These are phyloP conservation scores for Linnemannia elongata DNA, from an alignment of 192 early-diverging fungal genomes.

Conservation along the genomic window DNA sequence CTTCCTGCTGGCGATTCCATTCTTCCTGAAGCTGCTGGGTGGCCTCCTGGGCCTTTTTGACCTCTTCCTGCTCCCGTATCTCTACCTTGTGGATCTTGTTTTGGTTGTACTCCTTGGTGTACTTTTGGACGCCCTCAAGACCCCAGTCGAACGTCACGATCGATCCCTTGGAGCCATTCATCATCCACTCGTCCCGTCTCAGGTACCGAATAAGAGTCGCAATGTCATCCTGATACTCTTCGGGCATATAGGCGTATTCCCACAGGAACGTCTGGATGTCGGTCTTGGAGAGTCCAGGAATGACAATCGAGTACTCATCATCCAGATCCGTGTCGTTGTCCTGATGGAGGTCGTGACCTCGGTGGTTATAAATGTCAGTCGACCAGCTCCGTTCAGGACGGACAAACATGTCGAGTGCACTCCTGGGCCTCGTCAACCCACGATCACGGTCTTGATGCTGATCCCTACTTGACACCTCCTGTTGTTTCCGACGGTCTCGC, in stretches of 20 bases:
- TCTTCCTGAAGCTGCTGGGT: conserved; percentile 35
- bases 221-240: conserved; percentile 51
- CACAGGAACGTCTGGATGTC: conserved; percentile 54
- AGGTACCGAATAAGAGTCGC: conserved; percentile 51
- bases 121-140: conserved; percentile 52
- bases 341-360: background rate
- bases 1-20: conserved; percentile 42
- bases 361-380: conserved; percentile 24
- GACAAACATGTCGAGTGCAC: background rate
- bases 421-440: background rate
- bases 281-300: conserved; percentile 44
- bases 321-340: conserved; percentile 43
- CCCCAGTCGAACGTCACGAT: conserved; percentile 45
- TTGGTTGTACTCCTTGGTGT: conserved; percentile 42
- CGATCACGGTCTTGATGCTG: background rate
- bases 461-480: background rate
- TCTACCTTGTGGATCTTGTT: conserved; percentile 43
- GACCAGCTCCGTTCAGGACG: background rate
- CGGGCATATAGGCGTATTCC: conserved; percentile 50
- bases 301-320: conserved; percentile 44
- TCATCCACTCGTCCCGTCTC: conserved; percentile 48
- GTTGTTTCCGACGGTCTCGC: conserved; percentile 10
- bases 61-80: conserved; percentile 39
- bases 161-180: conserved; percentile 43
- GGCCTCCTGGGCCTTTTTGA: conserved; percentile 21